Evolutionary conservation across 306 rosid genomes (phyloP), one percentile per base, ranked within the genome.

Genomic region (Prunus mume): DNA sequence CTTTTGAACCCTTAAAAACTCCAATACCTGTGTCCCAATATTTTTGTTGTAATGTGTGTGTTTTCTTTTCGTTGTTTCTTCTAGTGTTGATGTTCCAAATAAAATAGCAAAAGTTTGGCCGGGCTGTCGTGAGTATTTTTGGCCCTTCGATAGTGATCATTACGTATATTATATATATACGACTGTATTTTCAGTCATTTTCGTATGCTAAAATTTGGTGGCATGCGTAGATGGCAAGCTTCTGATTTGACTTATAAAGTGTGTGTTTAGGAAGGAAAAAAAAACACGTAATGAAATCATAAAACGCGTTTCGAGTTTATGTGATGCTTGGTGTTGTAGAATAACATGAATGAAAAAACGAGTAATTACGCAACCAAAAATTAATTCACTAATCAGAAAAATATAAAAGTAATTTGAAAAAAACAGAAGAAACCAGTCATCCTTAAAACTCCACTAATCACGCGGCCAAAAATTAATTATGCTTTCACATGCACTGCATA

Each of bases 401-500:
- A 38, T 7, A 38, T 38, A 7, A 1, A 7, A 38, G 10, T 38
- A 7, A 6, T 38, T 38, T 0, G 1, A 34, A 32, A 27, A 56
- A 57, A 22, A 11, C 2, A n/a, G 27, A 9, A 10, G 3, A 56
- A 10, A 22, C 51, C 15, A 12, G 51, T 10, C 15, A 5, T 10
- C 64, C 64, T 1, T 34, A 34, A 32, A 2, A 27, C 5, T 15
- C 63, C 19, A 30, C 74, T 51, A 19, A 51, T 28, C 27, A 51
- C 27, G 49, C 74, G n/a, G 45, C 15, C 61, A 45, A 32, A 41
- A 17, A 27, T 7, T 3, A 34, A 65, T 77, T 17, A 28, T 63
- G 34, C 22, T 25, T 62, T 71, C 82, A 71, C 72, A 62, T 71
- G 65, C 13, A 5, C 38, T 17, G 10, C 45, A 65, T 65, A 15